Conservation (phyloP, 2,329 filamentous ascomycete genomes). For the Venturia aucupariae region DNA sequence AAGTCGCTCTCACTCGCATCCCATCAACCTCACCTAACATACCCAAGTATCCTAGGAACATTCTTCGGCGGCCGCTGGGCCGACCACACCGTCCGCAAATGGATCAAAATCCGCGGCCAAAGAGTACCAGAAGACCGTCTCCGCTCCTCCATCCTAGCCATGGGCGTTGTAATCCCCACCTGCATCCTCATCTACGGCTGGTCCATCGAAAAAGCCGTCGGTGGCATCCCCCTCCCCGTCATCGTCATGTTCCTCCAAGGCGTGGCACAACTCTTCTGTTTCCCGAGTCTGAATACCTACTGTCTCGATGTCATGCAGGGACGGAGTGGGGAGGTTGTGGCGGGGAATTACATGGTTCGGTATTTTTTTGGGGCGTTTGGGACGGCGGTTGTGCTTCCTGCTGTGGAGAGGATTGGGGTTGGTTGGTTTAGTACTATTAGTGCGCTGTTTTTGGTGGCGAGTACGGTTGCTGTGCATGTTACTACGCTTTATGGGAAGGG, state of each 20-base stretch:
- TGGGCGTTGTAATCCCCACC: constrained; percentile 48
- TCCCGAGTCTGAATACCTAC: constrained; percentile 69
- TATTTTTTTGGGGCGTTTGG: constrained; percentile 66
- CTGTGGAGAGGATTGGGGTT: constrained; percentile 63
- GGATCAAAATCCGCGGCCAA: constrained; percentile 50
- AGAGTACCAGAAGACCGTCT: constrained; percentile 62
- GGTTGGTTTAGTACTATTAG: constrained; percentile 73
- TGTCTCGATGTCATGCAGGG: constrained; percentile 74
- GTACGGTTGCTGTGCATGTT: constrained; percentile 38
- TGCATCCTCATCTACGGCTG: constrained; percentile 64
- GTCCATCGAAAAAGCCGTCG: constrained; percentile 46
- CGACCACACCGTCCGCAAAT: constrained; percentile 56
- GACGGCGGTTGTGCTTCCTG: constrained; percentile 63
- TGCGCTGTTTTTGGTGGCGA: constrained; percentile 44
- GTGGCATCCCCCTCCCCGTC: constrained; percentile 54
- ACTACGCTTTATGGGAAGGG: constrained; percentile 41
- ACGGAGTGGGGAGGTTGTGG: constrained; percentile 62
- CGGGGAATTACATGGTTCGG: constrained; percentile 69
- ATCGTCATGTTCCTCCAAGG: constrained; percentile 68
- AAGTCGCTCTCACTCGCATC: not conserved
- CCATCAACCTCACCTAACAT: not conserved
- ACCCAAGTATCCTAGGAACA: constrained; percentile 46
- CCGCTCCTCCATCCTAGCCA: constrained; percentile 42
- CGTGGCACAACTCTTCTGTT: constrained; percentile 65
- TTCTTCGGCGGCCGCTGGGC: constrained; percentile 65